Conservation (phyloP, 352 stramenopile genomes). For the Globisporangium heterothallicum region DNA sequence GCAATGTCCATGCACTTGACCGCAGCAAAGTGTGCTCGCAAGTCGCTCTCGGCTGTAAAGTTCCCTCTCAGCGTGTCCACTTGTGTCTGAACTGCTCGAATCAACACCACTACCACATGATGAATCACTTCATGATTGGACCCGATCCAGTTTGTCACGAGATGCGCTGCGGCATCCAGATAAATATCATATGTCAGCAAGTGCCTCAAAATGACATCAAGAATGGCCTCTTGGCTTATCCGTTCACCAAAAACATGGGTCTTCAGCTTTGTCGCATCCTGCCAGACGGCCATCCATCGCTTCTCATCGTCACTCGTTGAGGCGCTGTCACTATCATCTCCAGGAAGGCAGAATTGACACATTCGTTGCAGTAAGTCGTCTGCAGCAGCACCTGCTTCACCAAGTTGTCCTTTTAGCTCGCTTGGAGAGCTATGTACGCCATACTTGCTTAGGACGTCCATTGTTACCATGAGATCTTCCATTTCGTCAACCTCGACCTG, state of each 20-base stretch:
- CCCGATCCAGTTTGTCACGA: constrained; percentile 50
- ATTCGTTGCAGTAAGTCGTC: constrained; percentile 40
- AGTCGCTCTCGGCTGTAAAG: constrained; percentile 23
- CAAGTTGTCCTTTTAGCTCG: constrained; percentile 17
- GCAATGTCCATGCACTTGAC: constrained; percentile 29
- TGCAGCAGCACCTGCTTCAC: constrained; percentile 3
- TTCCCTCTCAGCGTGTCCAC: constrained; percentile 27
- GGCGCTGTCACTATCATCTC: constrained; percentile 3
- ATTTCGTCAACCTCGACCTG: constrained; percentile 70
- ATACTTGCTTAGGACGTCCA: constrained; percentile 67
- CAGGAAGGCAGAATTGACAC: constrained; percentile 33
- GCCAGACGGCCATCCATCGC: constrained; percentile 51
- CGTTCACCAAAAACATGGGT: constrained; percentile 63
- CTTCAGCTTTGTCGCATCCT: constrained; percentile 65
- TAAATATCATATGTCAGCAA: constrained; percentile 28
- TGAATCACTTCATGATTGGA: constrained; percentile 36
- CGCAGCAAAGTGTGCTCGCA: constrained; percentile 24
- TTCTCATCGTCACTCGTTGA: constrained; percentile 1
- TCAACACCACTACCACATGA: constrained; percentile 37
- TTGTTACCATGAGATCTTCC: constrained; percentile 65
- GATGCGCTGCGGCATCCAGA: constrained; percentile 27
- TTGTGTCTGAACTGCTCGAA: constrained; percentile 24
- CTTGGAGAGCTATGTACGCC: constrained; percentile 27
- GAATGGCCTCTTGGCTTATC: constrained; percentile 46
- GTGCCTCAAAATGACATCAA: constrained; percentile 48